Evolutionary conservation across 805 yeast genomes (phyloP), one percentile per base, ranked within the genome.

Genomic region (Nakazawaea wickerhamii): DNA sequence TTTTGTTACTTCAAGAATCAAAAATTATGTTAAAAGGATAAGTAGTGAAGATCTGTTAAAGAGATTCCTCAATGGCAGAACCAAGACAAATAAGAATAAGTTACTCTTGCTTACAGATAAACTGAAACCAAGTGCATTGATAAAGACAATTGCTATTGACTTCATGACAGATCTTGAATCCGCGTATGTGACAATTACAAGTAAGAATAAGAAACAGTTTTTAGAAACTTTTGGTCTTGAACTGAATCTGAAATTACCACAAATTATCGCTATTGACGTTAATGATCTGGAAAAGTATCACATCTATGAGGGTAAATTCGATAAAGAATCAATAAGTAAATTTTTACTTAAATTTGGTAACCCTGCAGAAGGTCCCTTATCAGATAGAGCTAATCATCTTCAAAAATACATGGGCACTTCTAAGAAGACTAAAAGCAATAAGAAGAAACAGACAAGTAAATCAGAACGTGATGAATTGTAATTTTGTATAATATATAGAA

Each of bases 141-240:
- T 70, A 52, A 84, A 81, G 53, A 63, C 84, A 1, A 61, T 87
- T 47, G 88, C 91, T 2, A 67, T 85, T 42, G 95, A 86, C 55
- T 81, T 77, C 58, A 57, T 81, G 32, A 78, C 71, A 0, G 48
- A 56, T 2, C 55, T 73, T 3, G 74, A 76, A 32, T 70, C 75
- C 51, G 81, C 70, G 1, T 70, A 64, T 55, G 58, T 64, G 28
- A 65, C 65, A 4, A 46, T 64, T 4, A 55, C 57, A 6, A 51
- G 51, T 5, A 49, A 53, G 11, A 60, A 61, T 2, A 55, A 59
- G 8, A 51, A 52, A 5, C 47, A 46, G 2, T 41, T 43, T 7
- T 49, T 50, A 22, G 38, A 36, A 27, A 7, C 22, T 14, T 31
- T 40, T 32, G 10, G 39, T 34, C 15, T 42, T 25, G 11, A 31